Evolutionary conservation across 371 early-diverging fungal genomes (phyloP).

Genomic region (Apophysomyces variabilis): DNA sequence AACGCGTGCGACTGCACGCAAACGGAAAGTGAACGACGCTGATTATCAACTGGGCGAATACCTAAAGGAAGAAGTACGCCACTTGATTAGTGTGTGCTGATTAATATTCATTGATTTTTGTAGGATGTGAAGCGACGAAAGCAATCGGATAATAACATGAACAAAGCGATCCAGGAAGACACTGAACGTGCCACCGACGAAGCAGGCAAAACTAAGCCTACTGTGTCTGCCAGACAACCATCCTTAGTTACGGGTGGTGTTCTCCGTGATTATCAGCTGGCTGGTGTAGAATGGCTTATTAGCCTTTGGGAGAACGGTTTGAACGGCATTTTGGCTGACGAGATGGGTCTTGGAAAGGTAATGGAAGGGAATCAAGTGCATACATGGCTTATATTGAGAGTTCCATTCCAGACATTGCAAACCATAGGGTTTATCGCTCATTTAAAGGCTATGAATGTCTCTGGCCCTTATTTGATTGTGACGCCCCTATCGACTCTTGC

Average conservation of each 20-base stretch:
- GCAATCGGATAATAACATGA: slow-evolving; percentile 34
- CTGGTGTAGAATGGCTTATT: slow-evolving; percentile 98
- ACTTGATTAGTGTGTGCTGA: not conserved
- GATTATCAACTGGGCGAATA: slow-evolving; percentile 66
- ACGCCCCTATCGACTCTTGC: slow-evolving; percentile 95
- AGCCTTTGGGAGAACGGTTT: slow-evolving; percentile 97
- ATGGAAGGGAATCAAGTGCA: not conserved
- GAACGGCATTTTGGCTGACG: slow-evolving; percentile 98
- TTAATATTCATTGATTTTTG: not conserved
- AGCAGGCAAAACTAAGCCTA: slow-evolving; percentile 29
- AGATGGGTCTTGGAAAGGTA: slow-evolving; percentile 97
- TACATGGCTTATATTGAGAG: not conserved
- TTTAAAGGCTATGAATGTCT: slow-evolving; percentile 80
- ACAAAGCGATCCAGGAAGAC: slow-evolving; percentile 41
- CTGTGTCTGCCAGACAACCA: slow-evolving; percentile 76
- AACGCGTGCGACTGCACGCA: slow-evolving; percentile 19
- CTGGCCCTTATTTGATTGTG: slow-evolving; percentile 95
- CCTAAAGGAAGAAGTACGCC: slow-evolving; percentile 54
- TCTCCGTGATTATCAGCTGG: slow-evolving; percentile 94
- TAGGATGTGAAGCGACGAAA: slow-evolving; percentile 53
- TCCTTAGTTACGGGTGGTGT: slow-evolving; percentile 79
- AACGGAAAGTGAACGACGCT: slow-evolving; percentile 52
- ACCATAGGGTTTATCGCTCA: slow-evolving; percentile 92
- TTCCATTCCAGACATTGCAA: slow-evolving; percentile 84
- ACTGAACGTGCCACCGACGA: slow-evolving; percentile 8